Evolutionary conservation across 1,284 basidiomycete genomes (phyloP).

Genomic region (Meripilus lineatus): DNA sequence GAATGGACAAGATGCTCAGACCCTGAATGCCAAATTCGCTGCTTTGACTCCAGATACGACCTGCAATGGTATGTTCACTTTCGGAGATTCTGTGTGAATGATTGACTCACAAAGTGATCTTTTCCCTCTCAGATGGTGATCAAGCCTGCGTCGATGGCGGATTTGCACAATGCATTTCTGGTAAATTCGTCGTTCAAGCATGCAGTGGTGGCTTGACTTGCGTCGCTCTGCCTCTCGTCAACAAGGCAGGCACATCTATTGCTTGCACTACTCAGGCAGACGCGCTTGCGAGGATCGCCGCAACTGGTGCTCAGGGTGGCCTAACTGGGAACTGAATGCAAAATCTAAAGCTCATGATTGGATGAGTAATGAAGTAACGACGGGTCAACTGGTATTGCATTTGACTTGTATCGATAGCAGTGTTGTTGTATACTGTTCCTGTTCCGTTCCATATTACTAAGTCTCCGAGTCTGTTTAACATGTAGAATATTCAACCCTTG

Average conservation of each 20-base stretch:
- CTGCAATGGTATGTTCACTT: conserved; percentile 29
- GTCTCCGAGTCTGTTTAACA: too few species aligned
- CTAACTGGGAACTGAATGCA: conserved; percentile 16
- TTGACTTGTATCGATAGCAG: too few species aligned
- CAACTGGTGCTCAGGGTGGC: conserved; percentile 39
- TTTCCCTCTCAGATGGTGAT: conserved; percentile 30
- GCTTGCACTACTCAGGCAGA: conserved; percentile 47
- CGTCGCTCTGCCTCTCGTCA: conserved; percentile 50
- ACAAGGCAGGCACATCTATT: conserved; percentile 45
- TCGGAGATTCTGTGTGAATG: neutral
- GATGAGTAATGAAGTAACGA: too few species aligned
- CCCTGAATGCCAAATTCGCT: conserved; percentile 46
- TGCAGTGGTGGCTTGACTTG: conserved; percentile 40
- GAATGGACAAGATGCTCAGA: conserved; percentile 46
- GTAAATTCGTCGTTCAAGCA: conserved; percentile 33
- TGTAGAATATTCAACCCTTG: too few species aligned
- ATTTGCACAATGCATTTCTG: conserved; percentile 36
- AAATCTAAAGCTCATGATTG: too few species aligned
- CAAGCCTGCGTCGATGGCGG: conserved; percentile 23
- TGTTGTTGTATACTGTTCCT: too few species aligned
- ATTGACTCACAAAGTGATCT: neutral
- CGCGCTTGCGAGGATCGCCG: conserved; percentile 40
- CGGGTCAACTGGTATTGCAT: too few species aligned
- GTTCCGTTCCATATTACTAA: too few species aligned
- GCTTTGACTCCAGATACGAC: conserved; percentile 33